Conservation (phyloP, 257 asterid genomes). For the Solanum peruvianum region DNA sequence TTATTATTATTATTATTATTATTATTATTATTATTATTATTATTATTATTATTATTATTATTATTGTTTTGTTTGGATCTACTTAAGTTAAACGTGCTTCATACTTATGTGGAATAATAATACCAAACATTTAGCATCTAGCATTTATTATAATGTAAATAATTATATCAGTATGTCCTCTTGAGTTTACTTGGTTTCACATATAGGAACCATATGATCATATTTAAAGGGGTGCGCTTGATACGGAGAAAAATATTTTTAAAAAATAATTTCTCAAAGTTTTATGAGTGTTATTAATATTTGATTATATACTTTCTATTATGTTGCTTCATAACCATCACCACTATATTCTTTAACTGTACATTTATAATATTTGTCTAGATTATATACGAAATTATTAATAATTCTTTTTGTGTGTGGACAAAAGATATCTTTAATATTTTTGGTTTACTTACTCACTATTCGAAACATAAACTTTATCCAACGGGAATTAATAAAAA, state of each 20-base stretch:
- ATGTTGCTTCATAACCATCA: neutral
- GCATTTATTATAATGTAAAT: neutral
- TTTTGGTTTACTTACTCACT: no score
- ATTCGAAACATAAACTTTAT: no score
- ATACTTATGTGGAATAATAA: neutral
- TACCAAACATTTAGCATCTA: neutral
- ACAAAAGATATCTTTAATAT: neutral
- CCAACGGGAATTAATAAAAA: neutral
- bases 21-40: no score
- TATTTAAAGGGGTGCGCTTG: neutral
- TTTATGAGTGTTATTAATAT: no score
- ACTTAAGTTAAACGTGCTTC: neutral
- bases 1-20: no score
- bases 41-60: no score
- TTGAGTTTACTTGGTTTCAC: neutral
- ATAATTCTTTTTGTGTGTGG: no score
- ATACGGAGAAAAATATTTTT: no score
- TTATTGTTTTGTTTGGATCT: neutral
- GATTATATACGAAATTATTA: no score
- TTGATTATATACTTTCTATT: neutral
- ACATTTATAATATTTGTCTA: no score
- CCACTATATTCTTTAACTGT: no score
- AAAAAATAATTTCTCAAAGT: no score
- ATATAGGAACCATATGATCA: neutral
- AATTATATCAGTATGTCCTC: neutral